phyloP scores from a whole-genome alignment of 2,329 filamentous ascomycete genomes.

The Colletotrichum endophyticum region DNA sequence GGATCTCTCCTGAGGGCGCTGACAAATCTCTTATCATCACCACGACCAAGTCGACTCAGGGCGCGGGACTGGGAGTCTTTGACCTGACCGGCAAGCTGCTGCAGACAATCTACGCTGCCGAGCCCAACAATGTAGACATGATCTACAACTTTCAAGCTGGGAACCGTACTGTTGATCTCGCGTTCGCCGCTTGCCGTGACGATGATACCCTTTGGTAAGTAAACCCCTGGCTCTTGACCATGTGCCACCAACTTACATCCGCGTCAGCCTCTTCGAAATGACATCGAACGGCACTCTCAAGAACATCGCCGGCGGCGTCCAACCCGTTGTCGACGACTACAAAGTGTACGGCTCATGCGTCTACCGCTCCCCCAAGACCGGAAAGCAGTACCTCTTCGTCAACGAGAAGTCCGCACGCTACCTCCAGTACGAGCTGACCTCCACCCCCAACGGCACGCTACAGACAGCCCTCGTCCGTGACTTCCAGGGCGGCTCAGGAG shows the following conservation, averaged over 20 bases:
- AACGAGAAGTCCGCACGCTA: conserved; percentile 60
- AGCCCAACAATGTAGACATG: conserved; percentile 61
- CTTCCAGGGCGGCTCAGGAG: conserved; percentile 54
- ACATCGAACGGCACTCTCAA: conserved; percentile 47
- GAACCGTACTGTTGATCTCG: conserved; percentile 48
- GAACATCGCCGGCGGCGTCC: conserved; percentile 47
- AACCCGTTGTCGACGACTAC: conserved; percentile 49
- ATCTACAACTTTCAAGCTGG: conserved; percentile 54
- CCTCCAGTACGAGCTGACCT: conserved; percentile 55
- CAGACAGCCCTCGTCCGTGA: conserved; percentile 52
- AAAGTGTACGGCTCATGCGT: conserved; percentile 57
- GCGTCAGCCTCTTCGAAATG: conserved; percentile 51
- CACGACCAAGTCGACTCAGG: conserved; percentile 54
- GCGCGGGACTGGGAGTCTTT: conserved; percentile 54
- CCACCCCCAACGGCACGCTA: conserved; percentile 43
- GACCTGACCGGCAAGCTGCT: conserved; percentile 52
- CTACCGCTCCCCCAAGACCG: conserved; percentile 50
- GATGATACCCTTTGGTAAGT: conserved; percentile 58
- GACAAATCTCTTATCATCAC: conserved; percentile 54
- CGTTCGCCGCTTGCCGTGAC: conserved; percentile 54
- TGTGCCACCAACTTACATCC: not conserved
- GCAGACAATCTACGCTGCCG: conserved; percentile 46
- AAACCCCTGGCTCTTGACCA: fast-evolving
- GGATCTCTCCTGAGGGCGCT: conserved; percentile 45
- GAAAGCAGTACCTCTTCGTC: conserved; percentile 58